Evolutionary conservation across 2,329 filamentous ascomycete genomes (phyloP).

Genomic region (Cladosporium halotolerans): DNA sequence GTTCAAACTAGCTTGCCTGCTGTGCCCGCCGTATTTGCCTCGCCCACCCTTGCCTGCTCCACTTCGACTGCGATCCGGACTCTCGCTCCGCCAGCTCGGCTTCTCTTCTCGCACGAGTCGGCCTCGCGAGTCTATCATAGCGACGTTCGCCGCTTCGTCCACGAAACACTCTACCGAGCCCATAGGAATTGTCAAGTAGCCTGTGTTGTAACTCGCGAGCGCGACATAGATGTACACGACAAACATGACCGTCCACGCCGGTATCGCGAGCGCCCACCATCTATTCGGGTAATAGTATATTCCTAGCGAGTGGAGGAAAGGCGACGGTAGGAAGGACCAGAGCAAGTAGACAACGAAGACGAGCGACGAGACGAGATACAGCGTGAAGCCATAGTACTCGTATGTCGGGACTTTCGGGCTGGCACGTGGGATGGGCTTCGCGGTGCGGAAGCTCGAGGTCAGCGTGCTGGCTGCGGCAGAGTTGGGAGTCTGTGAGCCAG

Average conservation of each 20-base stretch:
- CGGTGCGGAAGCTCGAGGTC: slow-evolving; percentile 46
- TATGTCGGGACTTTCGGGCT: slow-evolving; percentile 96
- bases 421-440: slow-evolving; percentile 67
- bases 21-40: slow-evolving; percentile 31
- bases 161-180: slow-evolving; percentile 80
- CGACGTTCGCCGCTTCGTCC: slow-evolving; percentile 81
- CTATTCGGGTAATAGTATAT: slow-evolving; percentile 96
- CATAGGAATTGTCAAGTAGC: slow-evolving; percentile 77
- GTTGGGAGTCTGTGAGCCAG: slow-evolving; percentile 36
- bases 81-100: slow-evolving; percentile 21
- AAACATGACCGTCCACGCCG: slow-evolving; percentile 80
- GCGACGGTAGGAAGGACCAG: slow-evolving; percentile 88
- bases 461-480: slow-evolving; percentile 57
- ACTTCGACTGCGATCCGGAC: not conserved
- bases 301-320: slow-evolving; percentile 84
- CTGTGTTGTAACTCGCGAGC: slow-evolving; percentile 82
- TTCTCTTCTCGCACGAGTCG: slow-evolving; percentile 39
- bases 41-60: slow-evolving; percentile 27
- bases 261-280: slow-evolving; percentile 94
- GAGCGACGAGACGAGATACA: slow-evolving; percentile 83
- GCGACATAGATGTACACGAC: slow-evolving; percentile 92
- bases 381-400: slow-evolving; percentile 97
- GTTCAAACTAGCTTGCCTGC: slow-evolving; percentile 29
- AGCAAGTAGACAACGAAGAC: slow-evolving; percentile 67
- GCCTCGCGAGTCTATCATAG: slow-evolving; percentile 69